Conservation (phyloP, 345 rosid species). For the Viola odorata region DNA sequence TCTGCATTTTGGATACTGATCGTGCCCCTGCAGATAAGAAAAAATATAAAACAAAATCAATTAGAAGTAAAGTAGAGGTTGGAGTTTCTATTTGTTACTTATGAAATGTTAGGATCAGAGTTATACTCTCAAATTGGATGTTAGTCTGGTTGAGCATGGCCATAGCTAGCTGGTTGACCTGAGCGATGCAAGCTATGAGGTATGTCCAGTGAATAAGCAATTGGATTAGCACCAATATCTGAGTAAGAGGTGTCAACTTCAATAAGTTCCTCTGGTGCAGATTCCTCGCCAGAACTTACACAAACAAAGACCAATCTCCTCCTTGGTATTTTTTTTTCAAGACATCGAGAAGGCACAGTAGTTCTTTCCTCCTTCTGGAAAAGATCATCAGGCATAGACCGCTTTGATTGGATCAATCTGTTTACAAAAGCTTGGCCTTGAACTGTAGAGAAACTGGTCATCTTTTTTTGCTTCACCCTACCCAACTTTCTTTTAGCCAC, state of each 20-base stretch:
- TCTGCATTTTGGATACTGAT: too few relatives aligned
- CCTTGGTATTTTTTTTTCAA: conserved; percentile 1
- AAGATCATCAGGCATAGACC: background rate
- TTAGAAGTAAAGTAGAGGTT: too few relatives aligned
- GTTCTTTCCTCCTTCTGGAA: background rate
- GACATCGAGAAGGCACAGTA: background rate
- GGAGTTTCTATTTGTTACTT: too few relatives aligned
- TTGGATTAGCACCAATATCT: background rate
- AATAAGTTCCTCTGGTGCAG: background rate
- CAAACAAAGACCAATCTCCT: too few relatives aligned
- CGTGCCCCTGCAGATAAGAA: too few relatives aligned
- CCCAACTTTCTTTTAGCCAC: conserved; percentile 10
- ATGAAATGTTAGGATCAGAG: too few relatives aligned
- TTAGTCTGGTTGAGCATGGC: too few relatives aligned
- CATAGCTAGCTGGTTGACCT: too few relatives aligned
- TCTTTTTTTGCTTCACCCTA: conserved; percentile 3
- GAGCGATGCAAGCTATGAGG: background rate
- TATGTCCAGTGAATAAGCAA: background rate
- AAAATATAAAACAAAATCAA: too few relatives aligned
- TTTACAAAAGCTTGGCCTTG: background rate
- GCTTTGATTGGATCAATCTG: background rate
- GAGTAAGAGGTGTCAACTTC: background rate
- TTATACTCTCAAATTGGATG: too few relatives aligned
- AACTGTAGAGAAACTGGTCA: background rate
- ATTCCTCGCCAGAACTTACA: too few relatives aligned